These are phyloP conservation scores for Pezicula radicicola DNA, from an alignment of 2,329 filamentous ascomycete species.

Conservation along the genomic window DNA sequence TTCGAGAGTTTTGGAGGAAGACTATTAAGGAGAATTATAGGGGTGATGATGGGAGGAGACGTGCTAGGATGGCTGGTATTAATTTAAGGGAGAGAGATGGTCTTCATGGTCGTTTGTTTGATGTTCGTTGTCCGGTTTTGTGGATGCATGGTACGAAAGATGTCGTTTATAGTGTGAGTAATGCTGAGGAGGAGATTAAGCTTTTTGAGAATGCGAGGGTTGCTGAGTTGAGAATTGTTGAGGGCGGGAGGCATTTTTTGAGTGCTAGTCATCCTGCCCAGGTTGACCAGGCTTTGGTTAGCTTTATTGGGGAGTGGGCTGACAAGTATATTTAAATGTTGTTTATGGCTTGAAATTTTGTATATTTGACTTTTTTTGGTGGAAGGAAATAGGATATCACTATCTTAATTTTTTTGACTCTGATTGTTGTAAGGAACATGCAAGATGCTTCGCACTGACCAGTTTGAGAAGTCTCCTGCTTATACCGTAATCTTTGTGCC, in stretches of 20 bases:
- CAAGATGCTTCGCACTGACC: too few species aligned
- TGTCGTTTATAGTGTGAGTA: slow-evolving; percentile 35
- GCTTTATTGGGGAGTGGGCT: slow-evolving; percentile 10
- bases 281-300: slow-evolving; percentile 10
- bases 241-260: slow-evolving; percentile 46
- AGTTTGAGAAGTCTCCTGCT: too few species aligned
- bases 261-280: slow-evolving; percentile 29
- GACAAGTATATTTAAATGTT: slow-evolving; percentile 1
- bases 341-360: too few species aligned
- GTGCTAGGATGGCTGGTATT: slow-evolving; percentile 42
- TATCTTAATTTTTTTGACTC: too few species aligned
- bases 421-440: too few species aligned
- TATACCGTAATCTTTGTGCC: too few species aligned
- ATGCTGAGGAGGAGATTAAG: slow-evolving; percentile 47
- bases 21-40: slow-evolving; percentile 43
- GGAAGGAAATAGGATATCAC: too few species aligned
- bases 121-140: slow-evolving; percentile 48
- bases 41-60: slow-evolving; percentile 47
- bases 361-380: too few species aligned
- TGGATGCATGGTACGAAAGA: slow-evolving; percentile 46
- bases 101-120: slow-evolving; percentile 39
- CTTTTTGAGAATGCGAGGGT: slow-evolving; percentile 44
- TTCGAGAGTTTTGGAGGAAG: slow-evolving; percentile 41
- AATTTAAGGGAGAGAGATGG: slow-evolving; percentile 46
- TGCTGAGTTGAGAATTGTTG: slow-evolving; percentile 39